A percentile compares a stretch with the other conserved stretches of the same genome.
Evolutionary conservation across 2,329 filamentous ascomycete species (phyloP).

Genomic region (Neodidymelliopsis sp.): DNA sequence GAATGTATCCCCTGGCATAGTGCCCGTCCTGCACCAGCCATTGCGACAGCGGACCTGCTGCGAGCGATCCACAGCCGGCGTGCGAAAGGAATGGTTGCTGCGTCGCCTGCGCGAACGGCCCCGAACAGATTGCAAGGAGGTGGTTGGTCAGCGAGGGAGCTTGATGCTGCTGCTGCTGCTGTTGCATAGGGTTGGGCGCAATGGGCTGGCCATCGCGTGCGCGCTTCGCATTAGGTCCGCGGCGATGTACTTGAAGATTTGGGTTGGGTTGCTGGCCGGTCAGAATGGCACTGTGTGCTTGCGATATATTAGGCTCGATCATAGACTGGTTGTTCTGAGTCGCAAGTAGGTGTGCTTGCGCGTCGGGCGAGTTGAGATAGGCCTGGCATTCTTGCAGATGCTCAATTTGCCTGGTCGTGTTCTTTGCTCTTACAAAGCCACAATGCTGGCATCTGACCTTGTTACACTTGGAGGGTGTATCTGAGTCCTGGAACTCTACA

Average conservation of each 20-base stretch:
- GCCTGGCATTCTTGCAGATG: constrained; percentile 56
- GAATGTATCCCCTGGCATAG: constrained; percentile 74
- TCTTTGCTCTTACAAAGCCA: constrained; percentile 59
- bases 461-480: constrained; percentile 56
- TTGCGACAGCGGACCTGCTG: constrained; percentile 63
- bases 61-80: constrained; percentile 68
- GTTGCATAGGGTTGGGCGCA: constrained; percentile 32
- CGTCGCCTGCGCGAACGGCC: constrained; percentile 64
- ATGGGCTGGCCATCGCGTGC: constrained; percentile 48
- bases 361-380: constrained; percentile 55
- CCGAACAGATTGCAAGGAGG: constrained; percentile 60
- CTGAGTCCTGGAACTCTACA: constrained; percentile 51
- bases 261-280: constrained; percentile 58
- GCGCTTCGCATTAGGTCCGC: constrained; percentile 53
- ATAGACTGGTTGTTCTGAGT: constrained; percentile 28
- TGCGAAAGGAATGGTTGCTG: constrained; percentile 71
- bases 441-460: constrained; percentile 59
- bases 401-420: constrained; percentile 60
- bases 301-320: constrained; percentile 23
- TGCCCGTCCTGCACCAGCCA: constrained; percentile 78
- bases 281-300: constrained; percentile 48
- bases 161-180: constrained; percentile 30
- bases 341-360: constrained; percentile 44
- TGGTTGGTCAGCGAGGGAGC: constrained; percentile 63
- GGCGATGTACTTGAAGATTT: constrained; percentile 55